Evolutionary conservation across 2,329 filamentous ascomycete species (phyloP), one percentile per base, ranked within the genome.

Genomic region (Exophiala viscosa): DNA sequence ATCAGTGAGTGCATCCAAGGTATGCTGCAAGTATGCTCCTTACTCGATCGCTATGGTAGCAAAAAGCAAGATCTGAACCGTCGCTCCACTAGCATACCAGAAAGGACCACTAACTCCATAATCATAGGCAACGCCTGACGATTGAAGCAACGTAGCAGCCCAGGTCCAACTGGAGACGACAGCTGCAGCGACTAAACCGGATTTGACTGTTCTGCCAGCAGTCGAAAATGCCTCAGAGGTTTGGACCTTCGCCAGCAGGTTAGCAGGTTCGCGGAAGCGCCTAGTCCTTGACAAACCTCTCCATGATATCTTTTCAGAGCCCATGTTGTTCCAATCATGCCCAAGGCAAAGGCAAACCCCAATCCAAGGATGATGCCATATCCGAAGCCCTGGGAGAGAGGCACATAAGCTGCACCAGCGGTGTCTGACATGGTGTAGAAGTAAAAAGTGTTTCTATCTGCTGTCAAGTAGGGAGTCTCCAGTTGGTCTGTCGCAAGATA

Each of bases 151-250:
- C 28, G 53, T 59, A 9, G 51, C 58, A 32, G 56, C 56, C 56
- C 56, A 59, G 7, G 90, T 95, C 90, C 91, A 96, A 4, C 86
- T 90, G 13, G 87, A 91, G 3, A 95, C 89, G n/a, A 96, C 90
- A 13, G 90, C 90, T 4, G 88, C 88, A 9, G 88, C 88, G 0
- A 95, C 89, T 11, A 96, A 77, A 39, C 90, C 91, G 7, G 88
- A 90, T 67, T 95, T 96, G 60, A 96, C 88, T 1, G 88, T 90
- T 57, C 91, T 79, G 14, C 90, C 90, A 45, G 90, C 90, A 0
- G 90, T 95, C 59, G 81, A 90, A 76, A 96, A 96, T 82, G 90
- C 93, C 73, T 96, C 90, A 0, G 87, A 91, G 0, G 91, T 96
- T 69, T 95, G 90, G 2, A 91, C 75, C 68, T 93, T 13, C 10